Percentiles rank a stretch among this genome's conserved stretches.
Conservation (phyloP, 495 filamentous ascomycete genomes). For the Baudoinia panamericana region DNA sequence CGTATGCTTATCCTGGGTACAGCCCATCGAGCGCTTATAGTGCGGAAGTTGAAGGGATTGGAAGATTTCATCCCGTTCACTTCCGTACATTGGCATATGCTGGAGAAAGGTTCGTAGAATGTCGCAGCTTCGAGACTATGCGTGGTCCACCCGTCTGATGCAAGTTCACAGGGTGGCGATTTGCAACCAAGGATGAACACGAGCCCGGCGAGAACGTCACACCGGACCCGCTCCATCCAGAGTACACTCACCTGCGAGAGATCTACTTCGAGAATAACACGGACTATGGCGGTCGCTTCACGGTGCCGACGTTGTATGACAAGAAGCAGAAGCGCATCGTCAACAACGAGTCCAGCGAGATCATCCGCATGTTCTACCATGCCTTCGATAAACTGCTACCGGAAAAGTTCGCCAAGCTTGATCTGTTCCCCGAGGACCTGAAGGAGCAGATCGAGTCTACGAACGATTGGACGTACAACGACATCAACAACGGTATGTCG, state of each 20-base stretch:
- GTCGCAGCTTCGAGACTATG: background rate
- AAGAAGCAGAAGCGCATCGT: slow-evolving; percentile 59
- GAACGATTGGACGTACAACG: slow-evolving; percentile 73
- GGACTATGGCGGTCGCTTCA: slow-evolving; percentile 60
- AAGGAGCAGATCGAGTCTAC: slow-evolving; percentile 53
- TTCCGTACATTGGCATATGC: slow-evolving; percentile 56
- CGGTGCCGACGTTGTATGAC: slow-evolving; percentile 70
- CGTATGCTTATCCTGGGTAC: background rate
- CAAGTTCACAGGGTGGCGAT: slow-evolving; percentile 29
- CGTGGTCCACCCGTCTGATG: background rate
- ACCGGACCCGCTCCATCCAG: slow-evolving; percentile 49
- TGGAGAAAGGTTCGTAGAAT: slow-evolving; percentile 38
- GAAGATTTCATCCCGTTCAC: slow-evolving; percentile 54
- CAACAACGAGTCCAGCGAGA: slow-evolving; percentile 76
- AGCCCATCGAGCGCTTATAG: slow-evolving; percentile 56
- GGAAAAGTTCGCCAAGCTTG: slow-evolving; percentile 43
- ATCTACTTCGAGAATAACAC: slow-evolving; percentile 59
- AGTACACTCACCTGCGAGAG: slow-evolving; percentile 51
- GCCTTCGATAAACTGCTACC: slow-evolving; percentile 64
- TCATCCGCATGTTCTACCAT: slow-evolving; percentile 63
- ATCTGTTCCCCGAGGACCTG: slow-evolving; percentile 50
- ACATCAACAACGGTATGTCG: slow-evolving; percentile 56
- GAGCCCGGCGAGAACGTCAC: slow-evolving; percentile 39
- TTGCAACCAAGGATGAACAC: slow-evolving; percentile 28
- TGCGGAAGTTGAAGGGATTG: slow-evolving; percentile 52